Percentiles rank a stretch among this genome's conserved stretches.
Evolutionary conservation across 257 asterid species (phyloP).

Genomic region (Hygrophila difformis): DNA sequence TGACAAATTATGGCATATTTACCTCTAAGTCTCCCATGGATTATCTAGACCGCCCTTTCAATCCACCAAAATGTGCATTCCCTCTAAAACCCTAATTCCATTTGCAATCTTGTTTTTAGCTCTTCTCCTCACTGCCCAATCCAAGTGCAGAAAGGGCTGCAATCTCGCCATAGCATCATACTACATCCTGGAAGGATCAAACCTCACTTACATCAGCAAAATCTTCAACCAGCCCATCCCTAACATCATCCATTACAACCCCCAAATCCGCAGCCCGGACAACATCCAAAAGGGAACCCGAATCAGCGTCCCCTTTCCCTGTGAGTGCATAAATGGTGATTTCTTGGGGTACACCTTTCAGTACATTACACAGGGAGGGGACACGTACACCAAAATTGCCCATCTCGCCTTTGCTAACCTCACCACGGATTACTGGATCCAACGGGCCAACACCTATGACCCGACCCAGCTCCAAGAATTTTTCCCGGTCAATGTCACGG

Average conservation of each 20-base stretch:
- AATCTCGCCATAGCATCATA: slow-evolving; percentile 63
- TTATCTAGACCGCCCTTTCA: slow-evolving; percentile 8
- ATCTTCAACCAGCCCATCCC: slow-evolving; percentile 34
- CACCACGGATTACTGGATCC: slow-evolving; percentile 54
- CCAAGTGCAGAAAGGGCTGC: slow-evolving; percentile 56
- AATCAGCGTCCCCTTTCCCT: slow-evolving; percentile 56
- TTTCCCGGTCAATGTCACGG: slow-evolving; percentile 50
- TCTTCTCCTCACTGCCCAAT: slow-evolving; percentile 25
- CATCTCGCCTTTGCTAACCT: slow-evolving; percentile 45
- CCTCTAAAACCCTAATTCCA: slow-evolving; percentile 9
- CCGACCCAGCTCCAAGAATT: slow-evolving; percentile 42
- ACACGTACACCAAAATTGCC: slow-evolving; percentile 49
- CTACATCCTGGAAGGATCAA: slow-evolving; percentile 47
- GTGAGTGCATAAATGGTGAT: slow-evolving; percentile 73
- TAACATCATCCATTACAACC: slow-evolving; percentile 37
- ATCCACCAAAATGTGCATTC: slow-evolving; percentile 21
- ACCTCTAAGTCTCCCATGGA: slow-evolving; percentile 20
- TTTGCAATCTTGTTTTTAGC: slow-evolving; percentile 6
- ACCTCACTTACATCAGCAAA: slow-evolving; percentile 47
- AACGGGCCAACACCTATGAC: slow-evolving; percentile 48
- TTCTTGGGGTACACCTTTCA: slow-evolving; percentile 61
- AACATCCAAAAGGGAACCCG: slow-evolving; percentile 31
- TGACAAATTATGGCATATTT: too few relatives aligned
- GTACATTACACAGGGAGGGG: slow-evolving; percentile 44
- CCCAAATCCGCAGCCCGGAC: slow-evolving; percentile 25